phyloP scores from a whole-genome alignment of 805 yeast genomes.

The Zygosaccharomyces siamensis region DNA sequence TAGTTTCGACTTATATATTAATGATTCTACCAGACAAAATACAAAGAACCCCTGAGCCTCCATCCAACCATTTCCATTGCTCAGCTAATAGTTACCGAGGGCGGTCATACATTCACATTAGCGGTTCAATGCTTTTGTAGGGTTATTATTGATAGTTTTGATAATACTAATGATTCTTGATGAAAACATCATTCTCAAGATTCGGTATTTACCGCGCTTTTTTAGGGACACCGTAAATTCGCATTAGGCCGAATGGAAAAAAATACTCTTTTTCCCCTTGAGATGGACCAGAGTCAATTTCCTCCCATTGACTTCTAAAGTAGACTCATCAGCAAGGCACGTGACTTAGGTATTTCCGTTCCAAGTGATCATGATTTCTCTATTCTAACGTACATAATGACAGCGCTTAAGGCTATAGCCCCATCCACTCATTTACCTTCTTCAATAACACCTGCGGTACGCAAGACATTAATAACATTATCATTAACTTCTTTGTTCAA shows the following conservation, averaged over 20 bases:
- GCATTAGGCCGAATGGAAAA: slow-evolving; percentile 9
- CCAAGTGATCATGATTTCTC: not conserved
- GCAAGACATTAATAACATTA: slow-evolving; percentile 5
- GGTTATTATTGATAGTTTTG: not conserved
- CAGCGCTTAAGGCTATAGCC: not conserved
- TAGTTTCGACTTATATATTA: not conserved
- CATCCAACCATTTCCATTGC: not conserved
- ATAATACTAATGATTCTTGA: not conserved
- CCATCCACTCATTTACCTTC: not conserved
- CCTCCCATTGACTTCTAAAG: no score
- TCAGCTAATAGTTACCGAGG: not conserved
- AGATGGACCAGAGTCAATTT: not conserved
- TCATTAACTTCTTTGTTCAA: not conserved
- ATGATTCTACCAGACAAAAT: not conserved
- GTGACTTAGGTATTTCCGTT: not conserved
- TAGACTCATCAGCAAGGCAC: not conserved
- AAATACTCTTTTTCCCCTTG: no score
- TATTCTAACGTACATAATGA: not conserved
- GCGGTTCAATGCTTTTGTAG: not conserved
- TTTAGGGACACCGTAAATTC: not conserved
- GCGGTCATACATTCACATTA: not conserved
- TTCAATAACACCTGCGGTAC: slow-evolving; percentile 7
- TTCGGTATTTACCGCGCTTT: not conserved
- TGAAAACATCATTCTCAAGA: not conserved
- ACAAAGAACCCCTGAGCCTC: not conserved